phyloP scores from a whole-genome alignment of 495 filamentous ascomycete species.

The Pyrenopolyporus hunteri region DNA sequence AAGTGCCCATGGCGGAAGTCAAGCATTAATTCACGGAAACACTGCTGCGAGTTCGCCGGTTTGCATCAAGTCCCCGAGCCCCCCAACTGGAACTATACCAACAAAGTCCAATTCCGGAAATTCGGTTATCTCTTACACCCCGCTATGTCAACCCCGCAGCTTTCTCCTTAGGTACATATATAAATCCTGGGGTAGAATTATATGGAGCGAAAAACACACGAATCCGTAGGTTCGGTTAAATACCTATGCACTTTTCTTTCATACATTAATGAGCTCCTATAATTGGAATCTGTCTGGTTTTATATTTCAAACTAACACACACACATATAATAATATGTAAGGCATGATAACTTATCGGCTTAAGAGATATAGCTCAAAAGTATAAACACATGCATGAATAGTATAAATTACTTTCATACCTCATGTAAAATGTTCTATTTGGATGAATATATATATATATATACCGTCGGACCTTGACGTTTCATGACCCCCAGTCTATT shows the following conservation, averaged over 20 bases:
- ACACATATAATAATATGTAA: no score
- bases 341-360: no score
- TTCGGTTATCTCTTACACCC: constrained; percentile 16
- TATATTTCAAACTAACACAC: no score
- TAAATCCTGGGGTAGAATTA: constrained; percentile 1
- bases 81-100: constrained; percentile 14
- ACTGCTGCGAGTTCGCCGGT: not conserved
- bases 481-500: no score
- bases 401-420: not conserved
- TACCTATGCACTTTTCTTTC: constrained; percentile 1
- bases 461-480: no score
- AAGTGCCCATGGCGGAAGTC: no score
- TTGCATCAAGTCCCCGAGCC: not conserved
- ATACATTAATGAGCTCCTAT: no score
- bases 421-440: not conserved
- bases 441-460: not conserved
- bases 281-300: no score
- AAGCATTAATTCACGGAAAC: not conserved
- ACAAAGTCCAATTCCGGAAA: constrained; percentile 12
- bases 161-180: not conserved
- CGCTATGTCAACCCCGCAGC: constrained; percentile 10
- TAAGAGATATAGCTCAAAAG: no score
- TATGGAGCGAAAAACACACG: not conserved
- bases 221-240: constrained; percentile 8
- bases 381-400: not conserved